phyloP scores from a whole-genome alignment of 2,329 filamentous ascomycete genomes.

The Exserohilum rostratum region DNA sequence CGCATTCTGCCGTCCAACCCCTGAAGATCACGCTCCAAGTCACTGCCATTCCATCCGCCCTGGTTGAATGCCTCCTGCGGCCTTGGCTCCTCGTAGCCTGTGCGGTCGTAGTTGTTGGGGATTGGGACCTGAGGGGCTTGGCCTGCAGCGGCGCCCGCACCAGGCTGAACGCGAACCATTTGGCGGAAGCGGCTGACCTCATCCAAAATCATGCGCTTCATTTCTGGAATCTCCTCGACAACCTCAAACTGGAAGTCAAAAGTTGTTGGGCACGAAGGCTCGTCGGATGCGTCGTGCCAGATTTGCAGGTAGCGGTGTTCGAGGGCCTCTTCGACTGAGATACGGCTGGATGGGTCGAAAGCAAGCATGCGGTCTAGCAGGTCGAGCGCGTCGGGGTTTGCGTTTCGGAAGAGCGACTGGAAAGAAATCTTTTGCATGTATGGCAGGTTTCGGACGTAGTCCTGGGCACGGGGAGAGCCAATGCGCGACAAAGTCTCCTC shows the following conservation, averaged over 20 bases:
- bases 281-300: conserved; percentile 97
- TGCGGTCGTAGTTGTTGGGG: conserved; percentile 64
- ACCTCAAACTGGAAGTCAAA: conserved; percentile 99
- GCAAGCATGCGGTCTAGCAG: conserved; percentile 96
- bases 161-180: conserved; percentile 54
- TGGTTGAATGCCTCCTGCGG: conserved; percentile 62
- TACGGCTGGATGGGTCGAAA: conserved; percentile 91
- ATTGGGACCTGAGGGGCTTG: conserved; percentile 64
- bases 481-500: conserved; percentile 94
- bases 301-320: conserved; percentile 97
- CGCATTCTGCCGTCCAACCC: conserved; percentile 45
- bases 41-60: conserved; percentile 44
- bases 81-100: conserved; percentile 65
- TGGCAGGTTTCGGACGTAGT: conserved; percentile 96
- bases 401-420: conserved; percentile 84
- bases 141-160: conserved; percentile 43
- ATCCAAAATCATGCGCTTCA: conserved; percentile 97
- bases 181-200: conserved; percentile 87
- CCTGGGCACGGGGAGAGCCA: conserved; percentile 91
- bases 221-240: conserved; percentile 91
- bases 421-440: conserved; percentile 95
- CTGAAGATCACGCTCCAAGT: conserved; percentile 58
- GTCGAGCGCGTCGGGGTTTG: conserved; percentile 94
- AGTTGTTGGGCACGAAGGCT: conserved; percentile 88
- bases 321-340: conserved; percentile 91